Conservation (phyloP, 495 filamentous ascomycete genomes). For the Xylaria sp. region DNA sequence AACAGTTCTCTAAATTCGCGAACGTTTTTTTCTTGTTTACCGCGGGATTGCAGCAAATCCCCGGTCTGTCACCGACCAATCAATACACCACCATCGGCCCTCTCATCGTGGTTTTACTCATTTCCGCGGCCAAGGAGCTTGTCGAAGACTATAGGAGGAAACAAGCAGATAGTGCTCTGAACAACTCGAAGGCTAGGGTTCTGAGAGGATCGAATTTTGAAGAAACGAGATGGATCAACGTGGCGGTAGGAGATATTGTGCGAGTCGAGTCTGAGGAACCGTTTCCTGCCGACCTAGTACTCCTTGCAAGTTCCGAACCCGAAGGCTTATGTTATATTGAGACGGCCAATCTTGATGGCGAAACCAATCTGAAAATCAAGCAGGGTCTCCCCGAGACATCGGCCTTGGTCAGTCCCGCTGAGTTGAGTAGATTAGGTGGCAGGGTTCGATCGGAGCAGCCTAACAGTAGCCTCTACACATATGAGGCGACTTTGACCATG, state of each 20-base stretch:
- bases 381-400: constrained; percentile 95
- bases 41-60: constrained; percentile 93
- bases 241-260: constrained; percentile 92
- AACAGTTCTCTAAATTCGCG: constrained; percentile 99
- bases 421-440: constrained; percentile 86
- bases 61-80: constrained; percentile 92
- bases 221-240: constrained; percentile 90
- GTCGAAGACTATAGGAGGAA: constrained; percentile 94
- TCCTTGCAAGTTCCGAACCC: constrained; percentile 94
- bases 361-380: constrained; percentile 99
- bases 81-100: constrained; percentile 95
- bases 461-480: constrained; percentile 98
- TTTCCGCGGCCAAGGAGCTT: constrained; percentile 94
- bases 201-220: constrained; percentile 85
- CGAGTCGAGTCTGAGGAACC: constrained; percentile 95
- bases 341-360: constrained; percentile 96
- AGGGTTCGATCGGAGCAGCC: constrained; percentile 93
- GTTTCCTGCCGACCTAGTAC: constrained; percentile 92
- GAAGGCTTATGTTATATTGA: constrained; percentile 99
- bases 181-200: constrained; percentile 85
- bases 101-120: constrained; percentile 83
- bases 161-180: constrained; percentile 83
- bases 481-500: constrained; percentile 95
- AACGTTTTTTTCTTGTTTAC: constrained; percentile 99
- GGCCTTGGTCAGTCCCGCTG: constrained; percentile 82